Base-by-base conservation (phyloP, 768 basidiomycete genomes). In the Hemileccinum impolitum region DNA sequence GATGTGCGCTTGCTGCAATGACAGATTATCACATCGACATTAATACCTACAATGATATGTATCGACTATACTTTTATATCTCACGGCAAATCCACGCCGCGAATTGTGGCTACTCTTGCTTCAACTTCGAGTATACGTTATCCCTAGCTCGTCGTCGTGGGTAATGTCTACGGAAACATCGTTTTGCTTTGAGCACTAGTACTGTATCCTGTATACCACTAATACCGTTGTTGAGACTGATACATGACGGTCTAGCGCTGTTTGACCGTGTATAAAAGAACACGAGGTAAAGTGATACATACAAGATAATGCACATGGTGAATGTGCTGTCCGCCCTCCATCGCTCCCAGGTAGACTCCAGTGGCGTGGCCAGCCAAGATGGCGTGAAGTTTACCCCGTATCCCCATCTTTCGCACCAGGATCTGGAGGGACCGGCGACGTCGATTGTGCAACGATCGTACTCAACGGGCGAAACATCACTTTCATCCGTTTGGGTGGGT, bases 341-440 rank as follows among this genome's bases (percentile, higher is more conserved):
- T 43, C 65, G 72, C 85, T 54, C 83, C 83, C 41, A 30, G 26
- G 39, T 13, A 39, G 34, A 35, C 39, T 30, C 21, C 39, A 6
- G 37, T 14, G 8, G 35, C 18, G 21, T 44, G 47, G 14, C 34
- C 17, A 48, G 48, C 34, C 18, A 25, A 44, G 36, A 42, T 23
- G 21, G n/a, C 12, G 28, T 13, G 9, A 31, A 23, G 17, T 47
- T 67, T 75, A 89, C 53, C 87, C 87, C 37, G 79, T 85, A 63
- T 89, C 87, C 46, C 82, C 85, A 57, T 88, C 85, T 69, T 88
- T 88, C 50, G 77, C 74, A 60, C 79, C 75, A 52, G 75, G 67
- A 76, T 82, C 77, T 81, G 87, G 80, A 62, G 80, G 74, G 45
- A 72, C 62, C 12, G 73, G 68, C 6, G 68, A 64, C 11, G 71